Conservation (phyloP, 2,329 filamentous ascomycete species). For the Podosphaera xanthii region DNA sequence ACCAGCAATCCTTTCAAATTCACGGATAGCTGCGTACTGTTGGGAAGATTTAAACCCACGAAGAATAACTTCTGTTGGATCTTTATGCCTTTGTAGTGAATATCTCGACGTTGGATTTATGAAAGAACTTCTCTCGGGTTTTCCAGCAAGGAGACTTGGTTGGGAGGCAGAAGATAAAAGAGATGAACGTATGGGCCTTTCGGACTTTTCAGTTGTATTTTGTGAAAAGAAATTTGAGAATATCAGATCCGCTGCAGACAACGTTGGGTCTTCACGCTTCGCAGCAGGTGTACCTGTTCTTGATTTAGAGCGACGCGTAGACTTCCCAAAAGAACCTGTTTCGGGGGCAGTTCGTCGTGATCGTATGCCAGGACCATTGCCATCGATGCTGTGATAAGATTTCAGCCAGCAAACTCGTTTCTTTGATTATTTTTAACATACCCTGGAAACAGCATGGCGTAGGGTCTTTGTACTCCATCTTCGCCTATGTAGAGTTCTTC, state of each 20-base stretch:
- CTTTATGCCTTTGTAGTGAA: constrained; percentile 26
- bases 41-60: constrained; percentile 51
- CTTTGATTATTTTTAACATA: background rate
- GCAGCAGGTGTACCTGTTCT: constrained; percentile 31
- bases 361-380: constrained; percentile 24
- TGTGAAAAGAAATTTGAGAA: constrained; percentile 35
- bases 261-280: constrained; percentile 34
- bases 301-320: constrained; percentile 38
- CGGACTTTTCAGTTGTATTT: constrained; percentile 13
- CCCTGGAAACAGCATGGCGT: constrained; percentile 23
- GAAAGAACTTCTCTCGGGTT: constrained; percentile 13
- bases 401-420: background rate
- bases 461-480: constrained; percentile 40
- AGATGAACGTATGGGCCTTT: constrained; percentile 14
- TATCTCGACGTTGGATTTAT: constrained; percentile 8
- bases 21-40: constrained; percentile 71
- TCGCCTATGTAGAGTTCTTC: constrained; percentile 44
- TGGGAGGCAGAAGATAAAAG: constrained; percentile 15
- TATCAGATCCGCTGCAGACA: constrained; percentile 36
- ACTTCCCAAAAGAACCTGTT: constrained; percentile 42
- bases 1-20: constrained; percentile 72
- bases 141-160: constrained; percentile 16
- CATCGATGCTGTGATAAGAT: constrained; percentile 24
- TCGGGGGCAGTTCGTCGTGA: constrained; percentile 32
- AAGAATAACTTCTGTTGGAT: constrained; percentile 59